phyloP scores from a whole-genome alignment of 2,329 filamentous ascomycete genomes.

The Calonectria crousiana region DNA sequence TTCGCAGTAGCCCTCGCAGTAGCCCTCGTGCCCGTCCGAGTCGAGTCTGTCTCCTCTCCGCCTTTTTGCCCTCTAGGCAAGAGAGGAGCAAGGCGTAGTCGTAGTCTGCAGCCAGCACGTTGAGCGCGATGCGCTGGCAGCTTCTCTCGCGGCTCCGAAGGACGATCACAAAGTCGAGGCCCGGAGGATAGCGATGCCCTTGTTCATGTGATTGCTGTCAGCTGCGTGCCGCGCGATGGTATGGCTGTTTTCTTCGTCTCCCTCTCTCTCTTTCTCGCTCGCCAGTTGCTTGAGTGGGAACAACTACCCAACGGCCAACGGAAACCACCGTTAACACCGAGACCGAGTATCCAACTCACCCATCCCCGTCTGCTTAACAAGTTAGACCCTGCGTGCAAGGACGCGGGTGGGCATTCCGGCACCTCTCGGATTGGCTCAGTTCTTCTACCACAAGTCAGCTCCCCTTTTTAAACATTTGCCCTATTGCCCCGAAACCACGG shows the following conservation, averaged over 20 bases:
- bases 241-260: background rate
- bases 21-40: background rate
- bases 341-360: background rate
- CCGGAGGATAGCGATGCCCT: background rate
- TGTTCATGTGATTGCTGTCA: constrained; percentile 33
- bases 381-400: constrained; percentile 1
- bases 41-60: background rate
- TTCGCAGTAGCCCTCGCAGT: background rate
- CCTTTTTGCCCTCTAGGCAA: constrained; percentile 2
- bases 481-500: constrained; percentile 12
- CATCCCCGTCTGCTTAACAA: constrained; percentile 4
- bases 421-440: constrained; percentile 4
- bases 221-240: background rate
- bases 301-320: constrained; percentile 1
- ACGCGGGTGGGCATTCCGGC: background rate
- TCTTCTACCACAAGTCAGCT: constrained; percentile 18
- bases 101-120: constrained; percentile 18
- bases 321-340: constrained; percentile 12
- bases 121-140: constrained; percentile 35
- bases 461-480: background rate
- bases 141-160: background rate
- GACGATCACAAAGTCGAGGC: background rate
- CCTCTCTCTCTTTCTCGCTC: background rate
- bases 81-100: background rate
- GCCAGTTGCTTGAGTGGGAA: background rate